phyloP scores from a whole-genome alignment of 805 yeast genomes.

The Cyberlindnera meyerae region DNA sequence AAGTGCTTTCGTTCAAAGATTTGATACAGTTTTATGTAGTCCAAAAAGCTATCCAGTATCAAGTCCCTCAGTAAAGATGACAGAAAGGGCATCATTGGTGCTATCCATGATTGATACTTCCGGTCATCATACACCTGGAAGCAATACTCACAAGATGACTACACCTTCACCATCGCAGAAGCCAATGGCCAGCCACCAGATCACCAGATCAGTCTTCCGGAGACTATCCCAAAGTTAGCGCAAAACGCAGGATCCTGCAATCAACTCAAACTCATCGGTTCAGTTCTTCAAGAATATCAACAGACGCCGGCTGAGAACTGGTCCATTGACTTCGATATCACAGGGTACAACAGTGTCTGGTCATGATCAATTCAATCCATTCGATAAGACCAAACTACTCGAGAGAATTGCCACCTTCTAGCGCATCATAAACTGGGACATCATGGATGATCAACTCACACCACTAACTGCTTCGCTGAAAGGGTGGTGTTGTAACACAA shows the following conservation, averaged over 20 bases:
- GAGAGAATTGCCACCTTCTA: constrained; percentile 38
- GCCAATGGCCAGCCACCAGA: too few species aligned
- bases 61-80: too few species aligned
- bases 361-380: constrained; percentile 27
- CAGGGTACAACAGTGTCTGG: too few species aligned
- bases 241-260: not conserved
- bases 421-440: constrained; percentile 43
- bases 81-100: too few species aligned
- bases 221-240: not conserved
- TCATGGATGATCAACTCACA: constrained; percentile 29
- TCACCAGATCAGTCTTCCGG: not conserved
- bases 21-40: too few species aligned
- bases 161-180: too few species aligned
- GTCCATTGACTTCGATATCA: not conserved
- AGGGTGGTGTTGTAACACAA: constrained; percentile 44
- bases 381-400: constrained; percentile 31
- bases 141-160: too few species aligned
- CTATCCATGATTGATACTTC: too few species aligned
- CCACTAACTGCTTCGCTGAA: constrained; percentile 45
- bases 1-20: too few species aligned
- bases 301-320: constrained; percentile 3
- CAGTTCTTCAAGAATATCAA: constrained; percentile 10
- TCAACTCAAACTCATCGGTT: constrained; percentile 8
- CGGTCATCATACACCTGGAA: too few species aligned
- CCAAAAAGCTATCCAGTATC: too few species aligned